Percentiles rank a stretch among this genome's conserved stretches.
Conservation (phyloP, 2,329 filamentous ascomycete species). For the Aspergillus fumigatiaffinis region DNA sequence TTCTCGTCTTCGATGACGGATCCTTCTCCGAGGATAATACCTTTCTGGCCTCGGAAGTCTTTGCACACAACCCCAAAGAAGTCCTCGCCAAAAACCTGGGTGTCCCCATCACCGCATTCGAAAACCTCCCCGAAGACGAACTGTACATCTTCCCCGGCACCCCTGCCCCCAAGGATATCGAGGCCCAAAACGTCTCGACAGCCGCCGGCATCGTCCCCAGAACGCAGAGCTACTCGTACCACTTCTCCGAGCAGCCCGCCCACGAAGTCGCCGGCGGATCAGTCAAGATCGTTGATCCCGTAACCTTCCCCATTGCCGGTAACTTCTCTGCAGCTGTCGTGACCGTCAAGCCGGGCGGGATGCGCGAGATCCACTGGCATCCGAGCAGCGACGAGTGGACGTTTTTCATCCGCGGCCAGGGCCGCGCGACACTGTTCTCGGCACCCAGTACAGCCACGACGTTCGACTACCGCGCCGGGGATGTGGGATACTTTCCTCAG, state of each 20-base stretch:
- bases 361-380: slow-evolving; percentile 82
- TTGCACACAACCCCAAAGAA: slow-evolving; percentile 35
- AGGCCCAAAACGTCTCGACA: slow-evolving; percentile 58
- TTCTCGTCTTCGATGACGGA: slow-evolving; percentile 60
- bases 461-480: slow-evolving; percentile 71
- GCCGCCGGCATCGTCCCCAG: slow-evolving; percentile 64
- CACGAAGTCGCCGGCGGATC: slow-evolving; percentile 63
- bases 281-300: slow-evolving; percentile 72
- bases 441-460: slow-evolving; percentile 66
- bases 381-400: slow-evolving; percentile 76
- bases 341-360: slow-evolving; percentile 65
- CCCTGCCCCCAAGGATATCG: slow-evolving; percentile 58
- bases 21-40: slow-evolving; percentile 69
- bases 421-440: slow-evolving; percentile 70
- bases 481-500: slow-evolving; percentile 71
- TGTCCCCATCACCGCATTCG: slow-evolving; percentile 50
- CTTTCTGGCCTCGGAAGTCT: slow-evolving; percentile 66
- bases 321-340: slow-evolving; percentile 70
- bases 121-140: slow-evolving; percentile 60
- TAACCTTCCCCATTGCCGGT: slow-evolving; percentile 69
- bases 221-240: slow-evolving; percentile 63
- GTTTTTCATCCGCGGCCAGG: slow-evolving; percentile 70
- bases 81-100: slow-evolving; percentile 56
- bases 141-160: slow-evolving; percentile 77
- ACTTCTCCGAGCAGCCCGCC: slow-evolving; percentile 66